Evolutionary conservation across 768 basidiomycete genomes (phyloP).

Genomic region (Filobasidium floriforme): DNA sequence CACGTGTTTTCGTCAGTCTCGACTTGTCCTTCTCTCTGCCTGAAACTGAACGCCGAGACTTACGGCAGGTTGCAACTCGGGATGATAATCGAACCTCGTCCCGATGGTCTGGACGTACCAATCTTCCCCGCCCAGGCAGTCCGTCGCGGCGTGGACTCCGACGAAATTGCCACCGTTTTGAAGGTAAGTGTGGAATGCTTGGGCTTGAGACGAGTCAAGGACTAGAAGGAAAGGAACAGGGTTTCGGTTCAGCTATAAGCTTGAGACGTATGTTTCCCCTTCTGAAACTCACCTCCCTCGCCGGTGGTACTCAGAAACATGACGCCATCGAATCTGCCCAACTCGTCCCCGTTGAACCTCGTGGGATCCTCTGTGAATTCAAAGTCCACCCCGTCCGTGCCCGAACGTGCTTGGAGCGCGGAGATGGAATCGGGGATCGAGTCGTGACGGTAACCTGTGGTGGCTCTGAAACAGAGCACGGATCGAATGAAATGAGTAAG

Average conservation of each 20-base stretch:
- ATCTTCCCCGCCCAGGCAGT: constrained; percentile 54
- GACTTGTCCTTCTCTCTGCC: neutral
- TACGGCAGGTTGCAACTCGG: constrained; percentile 60
- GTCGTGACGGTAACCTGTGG: constrained; percentile 61
- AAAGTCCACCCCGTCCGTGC: constrained; percentile 54
- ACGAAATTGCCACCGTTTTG: constrained; percentile 64
- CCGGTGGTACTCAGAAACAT: constrained; percentile 65
- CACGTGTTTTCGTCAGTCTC: neutral
- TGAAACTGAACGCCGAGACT: constrained; percentile 26
- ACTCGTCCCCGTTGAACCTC: constrained; percentile 54
- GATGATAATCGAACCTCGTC: constrained; percentile 66
- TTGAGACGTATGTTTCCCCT: neutral
- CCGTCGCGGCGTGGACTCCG: constrained; percentile 61
- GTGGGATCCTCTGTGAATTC: constrained; percentile 59
- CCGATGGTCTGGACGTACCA: constrained; percentile 59
- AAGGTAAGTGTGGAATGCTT: constrained; percentile 59
- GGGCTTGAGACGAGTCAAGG: constrained; percentile 55
- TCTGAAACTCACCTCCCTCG: constrained; percentile 53
- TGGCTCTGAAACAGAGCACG: constrained; percentile 41
- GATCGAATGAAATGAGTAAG: neutral
- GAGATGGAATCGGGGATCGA: constrained; percentile 65
- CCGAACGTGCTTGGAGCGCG: constrained; percentile 50
- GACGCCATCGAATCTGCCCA: constrained; percentile 58
- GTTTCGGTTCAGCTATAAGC: neutral
- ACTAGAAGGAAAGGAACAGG: constrained; percentile 46